Evolutionary conservation across 805 yeast species (phyloP), one percentile per base, ranked within the genome.

Genomic region (Kregervanrija delftensis): DNA sequence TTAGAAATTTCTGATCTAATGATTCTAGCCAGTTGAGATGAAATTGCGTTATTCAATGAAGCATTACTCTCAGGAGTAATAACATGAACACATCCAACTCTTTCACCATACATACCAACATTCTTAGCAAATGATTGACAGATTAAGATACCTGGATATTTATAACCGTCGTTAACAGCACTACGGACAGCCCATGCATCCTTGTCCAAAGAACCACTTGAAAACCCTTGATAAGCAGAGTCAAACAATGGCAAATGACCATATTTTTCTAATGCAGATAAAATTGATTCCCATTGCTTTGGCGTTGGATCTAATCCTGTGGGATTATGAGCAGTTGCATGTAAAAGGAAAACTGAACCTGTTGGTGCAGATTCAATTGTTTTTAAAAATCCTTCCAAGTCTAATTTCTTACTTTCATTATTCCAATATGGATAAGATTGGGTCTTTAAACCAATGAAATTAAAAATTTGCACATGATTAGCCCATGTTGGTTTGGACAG

Each of bases 101-200:
- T 84, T 73, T 91, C 98, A 65, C 98, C 98, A 62, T 91, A 91
- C 80, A 91, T 83, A 53, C 98, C 98, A 59, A 86, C 86, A 68
- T 93, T 91, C 67, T 91, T 91, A 45, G 98, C 96, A 66, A 91
- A 91, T 9, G 96, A 89, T 73, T 91, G 99, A 67, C 96, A 89
- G 46, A 91, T 76, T 31, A 87, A 58, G 44, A 86, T 65, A 33
- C 50, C 54, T 46, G 91, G 90, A 51, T 73, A 63, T 34, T 72
- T 68, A 45, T 68, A 69, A 35, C 71, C 65, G 41, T 58, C 58
- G 43, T 68, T 61, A 42, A 83, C 72, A 50, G 88, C 89, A 41
- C 72, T 67, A 53, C 89, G 73, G 45, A 84, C 79, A 17, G 97
- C 88, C 71, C 77, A 86, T 8, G 95, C 91, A 58, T 91, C 99